Conservation (phyloP, 2,329 filamentous ascomycete genomes). For the Sodiomyces alkalinus region DNA sequence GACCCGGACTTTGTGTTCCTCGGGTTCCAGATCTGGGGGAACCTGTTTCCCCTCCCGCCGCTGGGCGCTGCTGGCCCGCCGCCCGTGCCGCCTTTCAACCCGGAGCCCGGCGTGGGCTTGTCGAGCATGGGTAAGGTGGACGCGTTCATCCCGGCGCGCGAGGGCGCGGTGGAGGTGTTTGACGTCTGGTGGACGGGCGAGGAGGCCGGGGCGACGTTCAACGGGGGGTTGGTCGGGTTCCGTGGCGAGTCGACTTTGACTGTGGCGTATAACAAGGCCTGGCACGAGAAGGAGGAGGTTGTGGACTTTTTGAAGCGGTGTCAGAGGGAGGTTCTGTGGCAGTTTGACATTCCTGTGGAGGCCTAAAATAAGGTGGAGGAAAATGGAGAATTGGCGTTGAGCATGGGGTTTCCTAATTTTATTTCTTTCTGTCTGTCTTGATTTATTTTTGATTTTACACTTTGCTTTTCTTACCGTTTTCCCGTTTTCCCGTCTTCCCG, state of each 20-base stretch:
- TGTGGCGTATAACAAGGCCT: conserved; percentile 26
- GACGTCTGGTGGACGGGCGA: conserved; percentile 29
- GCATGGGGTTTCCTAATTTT: too few species aligned
- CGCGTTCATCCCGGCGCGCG: conserved; percentile 13
- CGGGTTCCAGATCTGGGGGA: neutral
- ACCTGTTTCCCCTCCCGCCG: conserved; percentile 2
- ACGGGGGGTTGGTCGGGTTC: conserved; percentile 16
- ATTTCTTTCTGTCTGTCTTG: too few species aligned
- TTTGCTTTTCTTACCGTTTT: too few species aligned
- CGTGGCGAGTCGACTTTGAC: too few species aligned
- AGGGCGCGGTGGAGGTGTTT: conserved; percentile 13
- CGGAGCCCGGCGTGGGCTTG: conserved; percentile 13
- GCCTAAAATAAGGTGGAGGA: too few species aligned
- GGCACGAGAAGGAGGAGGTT: conserved; percentile 15
- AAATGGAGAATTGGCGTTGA: too few species aligned
- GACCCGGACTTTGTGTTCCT: conserved; percentile 10
- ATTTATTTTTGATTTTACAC: too few species aligned
- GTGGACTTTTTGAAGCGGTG: conserved; percentile 11
- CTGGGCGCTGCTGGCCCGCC: conserved; percentile 2
- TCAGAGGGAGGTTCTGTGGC: too few species aligned
- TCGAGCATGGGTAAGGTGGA: conserved; percentile 22
- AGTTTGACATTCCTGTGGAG: too few species aligned
- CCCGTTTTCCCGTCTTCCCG: too few species aligned
- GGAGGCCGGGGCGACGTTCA: conserved; percentile 24
- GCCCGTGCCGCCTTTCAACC: conserved; percentile 12